phyloP scores from a whole-genome alignment of 176 grass and related monocot genomes.

The Eleusine indica region DNA sequence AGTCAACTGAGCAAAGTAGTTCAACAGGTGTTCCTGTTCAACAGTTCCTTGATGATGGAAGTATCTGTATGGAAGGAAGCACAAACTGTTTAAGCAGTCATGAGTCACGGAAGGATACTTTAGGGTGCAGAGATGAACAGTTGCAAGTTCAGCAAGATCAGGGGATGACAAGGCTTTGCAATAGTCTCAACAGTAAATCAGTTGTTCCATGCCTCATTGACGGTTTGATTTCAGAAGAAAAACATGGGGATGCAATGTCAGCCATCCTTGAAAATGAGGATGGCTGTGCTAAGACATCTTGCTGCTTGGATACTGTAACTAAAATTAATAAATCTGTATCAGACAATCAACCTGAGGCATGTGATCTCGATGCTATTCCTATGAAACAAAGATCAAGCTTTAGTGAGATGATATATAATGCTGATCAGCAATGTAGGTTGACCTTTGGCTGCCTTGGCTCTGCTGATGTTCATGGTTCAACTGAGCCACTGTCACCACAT shows the following conservation, averaged over 20 bases:
- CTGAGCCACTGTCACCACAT: background rate
- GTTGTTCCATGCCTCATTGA: conserved; percentile 1
- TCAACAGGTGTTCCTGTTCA: conserved; percentile 38
- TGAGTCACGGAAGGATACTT: conserved; percentile 22
- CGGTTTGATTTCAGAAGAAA: conserved; percentile 25
- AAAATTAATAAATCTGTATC: background rate
- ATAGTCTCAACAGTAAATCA: conserved; percentile 24
- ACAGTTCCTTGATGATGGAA: conserved; percentile 28
- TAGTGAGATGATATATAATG: background rate
- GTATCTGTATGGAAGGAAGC: conserved; percentile 31
- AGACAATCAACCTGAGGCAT: conserved; percentile 10
- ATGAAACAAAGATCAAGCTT: conserved; percentile 2
- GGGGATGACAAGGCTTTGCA: background rate
- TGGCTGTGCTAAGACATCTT: background rate
- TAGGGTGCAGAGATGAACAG: conserved; percentile 40
- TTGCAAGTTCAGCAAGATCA: conserved; percentile 35
- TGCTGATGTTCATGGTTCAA: conserved; percentile 19
- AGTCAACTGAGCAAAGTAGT: conserved; percentile 39
- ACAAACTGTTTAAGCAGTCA: conserved; percentile 19
- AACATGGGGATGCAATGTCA: background rate
- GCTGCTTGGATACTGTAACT: conserved; percentile 35
- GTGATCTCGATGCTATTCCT: conserved; percentile 7
- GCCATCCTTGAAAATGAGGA: conserved; percentile 30
- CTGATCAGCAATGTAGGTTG: conserved; percentile 13
- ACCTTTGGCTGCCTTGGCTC: conserved; percentile 3